Evolutionary conservation across 257 asterid genomes (phyloP).

Genomic region (Buddleja alternifolia): DNA sequence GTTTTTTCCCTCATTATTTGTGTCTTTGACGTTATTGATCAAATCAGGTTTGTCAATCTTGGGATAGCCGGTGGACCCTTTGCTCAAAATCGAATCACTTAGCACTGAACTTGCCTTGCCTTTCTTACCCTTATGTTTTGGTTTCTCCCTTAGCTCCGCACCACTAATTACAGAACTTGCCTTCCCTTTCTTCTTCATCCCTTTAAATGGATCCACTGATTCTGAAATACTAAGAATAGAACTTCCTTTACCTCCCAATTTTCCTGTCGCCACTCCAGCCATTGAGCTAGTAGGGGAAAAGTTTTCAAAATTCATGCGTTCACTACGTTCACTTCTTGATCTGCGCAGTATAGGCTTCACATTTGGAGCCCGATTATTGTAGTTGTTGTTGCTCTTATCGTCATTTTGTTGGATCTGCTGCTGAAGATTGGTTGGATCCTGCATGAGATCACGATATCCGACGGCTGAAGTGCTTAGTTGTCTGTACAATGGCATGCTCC

Average conservation of each 20-base stretch:
- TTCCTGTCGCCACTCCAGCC: conserved; percentile 35
- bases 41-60: conserved; percentile 21
- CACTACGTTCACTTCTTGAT: conserved; percentile 72
- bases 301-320: conserved; percentile 44
- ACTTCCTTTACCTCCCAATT: conserved; percentile 35
- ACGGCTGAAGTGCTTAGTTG: conserved; percentile 44
- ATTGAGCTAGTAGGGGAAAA: conserved; percentile 42
- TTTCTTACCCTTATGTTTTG: conserved; percentile 37
- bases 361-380: background rate
- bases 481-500: conserved; percentile 79
- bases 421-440: conserved; percentile 39
- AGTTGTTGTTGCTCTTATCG: too few relatives aligned
- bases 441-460: conserved; percentile 55
- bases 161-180: conserved; percentile 78
- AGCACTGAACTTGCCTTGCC: conserved; percentile 58
- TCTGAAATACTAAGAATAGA: conserved; percentile 62
- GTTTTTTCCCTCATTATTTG: background rate
- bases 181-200: conserved; percentile 50
- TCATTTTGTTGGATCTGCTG: background rate
- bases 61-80: conserved; percentile 37
- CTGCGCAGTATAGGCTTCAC: conserved; percentile 59
- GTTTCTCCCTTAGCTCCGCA: conserved; percentile 53
- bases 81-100: conserved; percentile 57
- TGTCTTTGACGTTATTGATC: background rate
- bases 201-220: conserved; percentile 30